Conservation (phyloP, 345 rosid genomes). For the Noccaea bulbosa region DNA sequence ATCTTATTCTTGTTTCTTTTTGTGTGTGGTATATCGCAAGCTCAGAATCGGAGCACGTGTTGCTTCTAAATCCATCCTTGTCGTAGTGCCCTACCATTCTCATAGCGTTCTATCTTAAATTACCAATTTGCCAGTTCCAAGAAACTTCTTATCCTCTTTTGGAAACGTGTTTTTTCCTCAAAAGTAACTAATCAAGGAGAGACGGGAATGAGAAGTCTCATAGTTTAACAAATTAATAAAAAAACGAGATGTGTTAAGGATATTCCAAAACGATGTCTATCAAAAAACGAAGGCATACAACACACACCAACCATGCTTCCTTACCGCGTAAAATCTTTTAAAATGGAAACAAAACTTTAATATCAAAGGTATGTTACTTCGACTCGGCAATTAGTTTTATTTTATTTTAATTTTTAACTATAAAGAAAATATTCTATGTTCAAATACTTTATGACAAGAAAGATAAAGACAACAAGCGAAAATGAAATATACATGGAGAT, state of each 20-base stretch:
- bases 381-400: not conserved
- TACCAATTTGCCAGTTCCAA: constrained; percentile 31
- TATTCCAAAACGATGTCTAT: constrained; percentile 18
- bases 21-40: not conserved
- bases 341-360: not conserved
- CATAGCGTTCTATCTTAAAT: not conserved
- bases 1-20: not conserved
- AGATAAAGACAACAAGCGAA: too few species aligned
- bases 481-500: too few species aligned
- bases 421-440: too few species aligned
- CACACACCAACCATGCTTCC: constrained; percentile 39
- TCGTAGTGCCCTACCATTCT: not conserved
- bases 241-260: constrained; percentile 12
- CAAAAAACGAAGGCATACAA: constrained; percentile 18
- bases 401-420: not conserved
- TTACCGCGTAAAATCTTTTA: constrained; percentile 34
- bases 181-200: constrained; percentile 7
- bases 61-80: not conserved
- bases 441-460: too few species aligned
- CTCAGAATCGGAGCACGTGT: constrained; percentile 6
- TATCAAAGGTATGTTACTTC: not conserved
- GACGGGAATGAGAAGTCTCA: not conserved
- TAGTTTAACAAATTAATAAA: not conserved
- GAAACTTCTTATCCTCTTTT: constrained; percentile 37
- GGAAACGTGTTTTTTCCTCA: constrained; percentile 30